Base-by-base conservation (phyloP, 192 early-diverging fungal genomes). In the Haplosporangium gracile region DNA sequence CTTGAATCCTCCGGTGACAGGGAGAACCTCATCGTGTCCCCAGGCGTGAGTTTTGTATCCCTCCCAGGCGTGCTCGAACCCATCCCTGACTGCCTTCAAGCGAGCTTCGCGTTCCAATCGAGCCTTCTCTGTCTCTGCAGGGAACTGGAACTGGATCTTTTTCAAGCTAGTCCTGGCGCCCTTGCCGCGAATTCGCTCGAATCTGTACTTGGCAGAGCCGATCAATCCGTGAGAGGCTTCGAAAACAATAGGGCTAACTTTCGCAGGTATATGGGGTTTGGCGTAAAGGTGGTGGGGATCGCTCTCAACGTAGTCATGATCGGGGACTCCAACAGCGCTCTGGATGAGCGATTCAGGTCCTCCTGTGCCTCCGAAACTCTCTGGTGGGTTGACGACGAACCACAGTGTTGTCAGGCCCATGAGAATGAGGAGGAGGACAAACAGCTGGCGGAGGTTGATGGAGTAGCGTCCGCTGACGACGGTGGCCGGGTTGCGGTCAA, bases 41-140 rank as follows among this genome's bases (percentile, higher is more conserved):
- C 95, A 96, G 2, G 96, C 95, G 69, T 93, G 93, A 15, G 92
- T 84, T 34, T 85, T 90, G 90, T 99, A 99, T 1, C 94, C 95
- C 26, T 92, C 70, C 96, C 97, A 96, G 5, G 95, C 92, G 51
- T 93, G 89, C 5, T 88, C 60, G 74, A 96, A 95, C 1, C 91
- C 95, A 5, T 89, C 78, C 63, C 94, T 92, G 51, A 96, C 85
- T 11, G 88, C 88, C 22, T 93, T 70, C 65, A 87, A 85, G 51
- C 90, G 89, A 43, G 60, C 53, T 71, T 88, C 85, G 5, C 88
- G 80, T 22, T 75, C 72, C 15, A 73, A 22, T 0, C 88, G 83
- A 20, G 79, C 77, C 55, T 73, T 0, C 13, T 29, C 60, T 9
- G 83, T 72, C 76, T 87, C 88, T 43, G 9, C 22, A 9, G 74